Evolutionary conservation across 2,329 filamentous ascomycete genomes (phyloP).

Genomic region (Colletotrichum liriopes): DNA sequence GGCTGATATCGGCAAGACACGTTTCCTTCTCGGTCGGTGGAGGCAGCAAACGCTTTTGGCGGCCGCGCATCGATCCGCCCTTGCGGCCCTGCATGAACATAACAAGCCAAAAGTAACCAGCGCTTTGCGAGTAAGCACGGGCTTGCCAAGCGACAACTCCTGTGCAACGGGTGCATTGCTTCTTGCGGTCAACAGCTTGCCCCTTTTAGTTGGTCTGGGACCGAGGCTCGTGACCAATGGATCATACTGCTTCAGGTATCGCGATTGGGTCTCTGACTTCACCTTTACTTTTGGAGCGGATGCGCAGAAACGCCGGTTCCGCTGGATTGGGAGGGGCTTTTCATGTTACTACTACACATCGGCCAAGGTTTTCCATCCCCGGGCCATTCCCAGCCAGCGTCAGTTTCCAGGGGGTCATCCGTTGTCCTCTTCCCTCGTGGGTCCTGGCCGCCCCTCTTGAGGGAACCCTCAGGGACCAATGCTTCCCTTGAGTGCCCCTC

Average conservation of each 20-base stretch:
- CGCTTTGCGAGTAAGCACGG: background rate
- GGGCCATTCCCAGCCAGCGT: slow-evolving; percentile 22
- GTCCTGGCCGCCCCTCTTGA: slow-evolving; percentile 5
- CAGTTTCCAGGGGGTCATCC: slow-evolving; percentile 8
- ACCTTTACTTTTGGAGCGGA: slow-evolving; percentile 21
- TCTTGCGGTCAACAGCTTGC: background rate
- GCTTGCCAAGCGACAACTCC: background rate
- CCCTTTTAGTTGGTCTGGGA: background rate
- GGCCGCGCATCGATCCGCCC: background rate
- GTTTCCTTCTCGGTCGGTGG: slow-evolving; percentile 3
- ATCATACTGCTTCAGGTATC: slow-evolving; percentile 1
- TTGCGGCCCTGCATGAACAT: background rate
- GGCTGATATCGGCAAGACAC: slow-evolving; percentile 6
- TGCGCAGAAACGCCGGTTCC: slow-evolving; percentile 4
- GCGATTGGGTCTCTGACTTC: slow-evolving; percentile 11
- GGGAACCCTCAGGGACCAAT: slow-evolving; percentile 20
- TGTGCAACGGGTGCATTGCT: background rate
- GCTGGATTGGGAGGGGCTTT: slow-evolving; percentile 15
- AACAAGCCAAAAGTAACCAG: background rate
- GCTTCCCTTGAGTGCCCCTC: slow-evolving; percentile 20
- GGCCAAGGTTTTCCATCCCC: slow-evolving; percentile 7
- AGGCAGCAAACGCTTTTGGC: background rate
- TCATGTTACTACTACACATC: slow-evolving; percentile 5
- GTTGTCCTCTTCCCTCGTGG: slow-evolving; percentile 2
- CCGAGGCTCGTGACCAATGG: background rate